Base-by-base conservation (phyloP, 495 filamentous ascomycete genomes). In the Amniculicola lignicola region DNA sequence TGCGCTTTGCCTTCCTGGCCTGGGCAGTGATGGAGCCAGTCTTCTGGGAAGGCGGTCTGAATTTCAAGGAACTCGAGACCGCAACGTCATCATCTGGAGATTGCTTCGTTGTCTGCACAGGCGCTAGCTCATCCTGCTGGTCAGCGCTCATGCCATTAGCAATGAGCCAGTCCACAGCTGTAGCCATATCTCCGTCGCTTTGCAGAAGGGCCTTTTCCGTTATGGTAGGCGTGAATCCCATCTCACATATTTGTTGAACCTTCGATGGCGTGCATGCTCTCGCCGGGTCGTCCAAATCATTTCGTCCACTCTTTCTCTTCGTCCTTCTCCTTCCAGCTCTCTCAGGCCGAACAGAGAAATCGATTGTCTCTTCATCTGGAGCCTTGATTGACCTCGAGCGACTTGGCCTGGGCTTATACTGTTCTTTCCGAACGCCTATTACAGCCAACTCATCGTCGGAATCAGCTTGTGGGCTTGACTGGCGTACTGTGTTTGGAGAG, bases 371-470 rank as follows among this genome's bases (percentile, higher is more conserved):
- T 33, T 69, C 62, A 10, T 41, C 18, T 11, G 39, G 19, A 19
- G 58, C 16, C 14, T 46, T 57, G 7, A 64, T 55, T n/a, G 70
- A 69, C 12, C 68, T 44, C n/a, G 68, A 69, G 19, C 66, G 59
- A 41, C 65, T 69, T 12, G 67, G 70, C n/a, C 69, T 53, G 22
- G 70, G 67, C 49, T 67, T 57, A 51, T 70, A 72, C 14, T 51
- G 39, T 42, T 72, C 69, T 51, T 59, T 64, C 21, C 63, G 65
- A 15, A 69, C 40, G 15, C 60, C 67, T 43, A 67, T 58, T 3
- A 49, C 58, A 1, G 29, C 15, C 15, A 65, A 55, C 21, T 71
- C 65, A 38, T 61, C 63, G 35, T 62, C 54, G 21, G 67, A 51
- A 6, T 56, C 22, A 10, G 16, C 28, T n/a, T 46, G 3, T 14